Percentiles rank a stretch among this genome's conserved stretches.
These are phyloP conservation scores for Phyllosticta paracitricarpa DNA, from an alignment of 2,329 filamentous ascomycete species.

Conservation along the genomic window DNA sequence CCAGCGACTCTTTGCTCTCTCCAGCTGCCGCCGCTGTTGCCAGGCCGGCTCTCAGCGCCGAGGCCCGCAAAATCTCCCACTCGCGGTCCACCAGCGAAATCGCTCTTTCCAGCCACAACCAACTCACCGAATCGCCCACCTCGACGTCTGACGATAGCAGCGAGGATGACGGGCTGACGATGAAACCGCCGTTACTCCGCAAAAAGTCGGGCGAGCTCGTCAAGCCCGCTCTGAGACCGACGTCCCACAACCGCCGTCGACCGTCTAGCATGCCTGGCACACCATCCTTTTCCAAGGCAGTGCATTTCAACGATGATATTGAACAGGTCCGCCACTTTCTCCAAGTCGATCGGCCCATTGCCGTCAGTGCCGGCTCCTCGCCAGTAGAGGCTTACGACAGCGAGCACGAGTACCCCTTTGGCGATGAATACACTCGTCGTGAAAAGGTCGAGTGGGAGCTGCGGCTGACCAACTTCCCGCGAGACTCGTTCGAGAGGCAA, in stretches of 20 bases:
- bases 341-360: conserved; percentile 86
- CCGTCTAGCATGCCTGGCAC: conserved; percentile 97
- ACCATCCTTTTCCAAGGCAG: conserved; percentile 87
- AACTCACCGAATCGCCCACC: conserved; percentile 30
- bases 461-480: conserved; percentile 71
- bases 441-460: conserved; percentile 75
- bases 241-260: conserved; percentile 56
- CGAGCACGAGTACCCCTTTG: conserved; percentile 84
- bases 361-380: conserved; percentile 88
- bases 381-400: conserved; percentile 81
- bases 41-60: conserved; percentile 37
- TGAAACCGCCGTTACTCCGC: conserved; percentile 84
- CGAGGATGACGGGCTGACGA: conserved; percentile 44
- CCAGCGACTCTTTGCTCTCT: conserved; percentile 13
- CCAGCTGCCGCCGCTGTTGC: conserved; percentile 14
- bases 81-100: conserved; percentile 51
- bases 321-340: conserved; percentile 95
- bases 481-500: conserved; percentile 52
- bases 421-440: conserved; percentile 36
- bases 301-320: conserved; percentile 96
- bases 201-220: conserved; percentile 98
- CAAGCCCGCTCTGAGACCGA: conserved; percentile 73
- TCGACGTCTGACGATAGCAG: conserved; percentile 33
- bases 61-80: conserved; percentile 51
- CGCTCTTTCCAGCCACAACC: conserved; percentile 35